Evolutionary conservation across 1,284 basidiomycete species (phyloP).

Genomic region (Ustilago xerochloae): DNA sequence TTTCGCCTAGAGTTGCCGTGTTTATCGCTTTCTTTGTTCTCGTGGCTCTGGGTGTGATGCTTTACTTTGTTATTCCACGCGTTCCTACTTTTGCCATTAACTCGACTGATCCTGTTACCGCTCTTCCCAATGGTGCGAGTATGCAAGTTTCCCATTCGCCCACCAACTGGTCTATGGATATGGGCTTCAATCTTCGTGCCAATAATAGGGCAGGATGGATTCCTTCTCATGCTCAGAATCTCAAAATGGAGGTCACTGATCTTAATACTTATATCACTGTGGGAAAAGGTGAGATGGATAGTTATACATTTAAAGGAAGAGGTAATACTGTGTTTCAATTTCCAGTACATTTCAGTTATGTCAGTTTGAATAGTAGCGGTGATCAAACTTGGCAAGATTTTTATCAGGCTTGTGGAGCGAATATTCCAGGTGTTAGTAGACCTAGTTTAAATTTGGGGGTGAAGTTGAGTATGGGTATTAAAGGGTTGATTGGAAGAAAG

Average conservation of each 20-base stretch:
- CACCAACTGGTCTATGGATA: constrained; percentile 57
- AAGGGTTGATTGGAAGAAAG: constrained; percentile 52
- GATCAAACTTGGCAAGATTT: constrained; percentile 55
- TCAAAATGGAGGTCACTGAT: constrained; percentile 50
- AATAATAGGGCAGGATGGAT: constrained; percentile 52
- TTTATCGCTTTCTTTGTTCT: constrained; percentile 52
- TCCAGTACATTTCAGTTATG: constrained; percentile 53
- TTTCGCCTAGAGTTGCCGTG: constrained; percentile 50
- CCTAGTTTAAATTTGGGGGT: constrained; percentile 52
- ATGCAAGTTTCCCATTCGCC: constrained; percentile 52
- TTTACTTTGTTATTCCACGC: constrained; percentile 63
- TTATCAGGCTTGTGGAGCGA: constrained; percentile 50
- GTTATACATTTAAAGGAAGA: constrained; percentile 23
- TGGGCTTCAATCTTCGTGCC: constrained; percentile 59
- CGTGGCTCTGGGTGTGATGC: constrained; percentile 36
- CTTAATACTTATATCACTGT: constrained; percentile 40
- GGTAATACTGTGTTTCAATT: constrained; percentile 48
- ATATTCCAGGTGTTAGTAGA: constrained; percentile 17
- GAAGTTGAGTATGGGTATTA: constrained; percentile 45
- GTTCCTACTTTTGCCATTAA: constrained; percentile 57
- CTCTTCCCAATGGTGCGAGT: constrained; percentile 52
- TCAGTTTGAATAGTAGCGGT: constrained; percentile 50
- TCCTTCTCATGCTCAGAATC: constrained; percentile 24
- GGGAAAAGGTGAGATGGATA: constrained; percentile 40
- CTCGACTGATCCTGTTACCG: constrained; percentile 42